Evolutionary conservation across 305 asterid genomes (phyloP), one percentile per base, ranked within the genome.

Genomic region (Plantago rigida): DNA sequence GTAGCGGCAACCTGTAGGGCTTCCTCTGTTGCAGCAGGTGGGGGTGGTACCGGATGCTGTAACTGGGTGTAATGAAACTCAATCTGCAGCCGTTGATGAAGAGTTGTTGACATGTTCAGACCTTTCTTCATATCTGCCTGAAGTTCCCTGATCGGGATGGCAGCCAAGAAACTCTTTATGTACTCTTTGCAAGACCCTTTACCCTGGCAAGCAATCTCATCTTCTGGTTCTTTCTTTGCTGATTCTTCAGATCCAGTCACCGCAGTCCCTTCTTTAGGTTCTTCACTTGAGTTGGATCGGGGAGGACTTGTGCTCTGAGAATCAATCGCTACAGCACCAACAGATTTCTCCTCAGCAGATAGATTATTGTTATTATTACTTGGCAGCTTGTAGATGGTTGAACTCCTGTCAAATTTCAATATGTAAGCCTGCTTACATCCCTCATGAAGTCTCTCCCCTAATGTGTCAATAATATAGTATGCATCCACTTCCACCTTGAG

Each of bases 391-490:
- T 34, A 75, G 69, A 93, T 84, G 36, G 77, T 45, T 4, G 96
- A 83, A 5, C 71, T 68, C 65, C 67, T 71, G 73, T 87, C 87
- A 45, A 93, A 93, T 75, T 87, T 93, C 70, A 93, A 80, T 50
- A 93, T 80, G 71, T 89, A 93, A 70, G 99, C 99, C 73, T 86
- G 91, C 66, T 60, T 71, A 81, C 99, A 92, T 11, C 99, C 99
- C 78, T 92, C 99, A 1, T 82, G 82, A 73, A 92, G 74, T 11
- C 99, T 74, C 74, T 92, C 99, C 24, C 99, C 99, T 65, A 92
- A 73, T 2, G 97, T 92, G 73, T 92, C 97, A 34, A 92, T 86
- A 14, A 92, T 85, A 72, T 86, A 92, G 75, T 82, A 86, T 14
- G 95, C 96, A 62, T 89, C 93, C 0, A 60, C 56, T 47, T 83